Evolutionary conservation across 2,329 filamentous ascomycete genomes (phyloP), one percentile per base, ranked within the genome.

Genomic region (Ophiostoma australiae): DNA sequence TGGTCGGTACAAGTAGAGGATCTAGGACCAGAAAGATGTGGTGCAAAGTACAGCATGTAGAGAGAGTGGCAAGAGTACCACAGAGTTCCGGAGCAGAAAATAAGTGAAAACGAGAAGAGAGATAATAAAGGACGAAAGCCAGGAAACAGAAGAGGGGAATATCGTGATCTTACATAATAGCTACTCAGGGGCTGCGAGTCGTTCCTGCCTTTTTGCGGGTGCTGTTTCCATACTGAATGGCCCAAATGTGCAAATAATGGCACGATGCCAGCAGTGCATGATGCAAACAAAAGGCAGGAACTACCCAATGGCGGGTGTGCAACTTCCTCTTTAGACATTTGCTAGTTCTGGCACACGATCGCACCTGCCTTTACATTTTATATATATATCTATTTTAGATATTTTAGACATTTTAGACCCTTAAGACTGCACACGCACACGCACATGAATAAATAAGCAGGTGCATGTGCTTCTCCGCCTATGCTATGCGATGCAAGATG

Each of bases 401-500:
- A 52, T 4, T 15, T 11, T 20, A 48, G 13, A 48, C 44, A 48
- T 17, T 48, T 39, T 11, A 7, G 10, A 52, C 48, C 5, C 20
- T 7, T n/a, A 58, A 58, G 10, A 41, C 39, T 11, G 15, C 20
- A 11, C 52, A 58, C 10, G 7, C 48, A 23, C 48, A 23, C 52
- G 55, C 13, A 63, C 58, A 63, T 33, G 23, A 27, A 63, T 33
- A 33, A 63, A 20, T 33, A 33, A 63, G 58, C 63, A 66, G 63
- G 35, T 66, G 63, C 63, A 66, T 66, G 63, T 39, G 66, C 66
- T 41, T 27, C 66, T 68, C 66, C 66, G 66, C 66, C 66, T 66
- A 66, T 66, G 63, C 63, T 66, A 66, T 67, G 66, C 41, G 67
- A 68, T 68, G 67, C 67, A 55, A 33, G 44, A 68, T 68, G 67